Evolutionary conservation across 2,329 filamentous ascomycete genomes (phyloP), one percentile per base, ranked within the genome.

Genomic region (Aspergillus sp.): DNA sequence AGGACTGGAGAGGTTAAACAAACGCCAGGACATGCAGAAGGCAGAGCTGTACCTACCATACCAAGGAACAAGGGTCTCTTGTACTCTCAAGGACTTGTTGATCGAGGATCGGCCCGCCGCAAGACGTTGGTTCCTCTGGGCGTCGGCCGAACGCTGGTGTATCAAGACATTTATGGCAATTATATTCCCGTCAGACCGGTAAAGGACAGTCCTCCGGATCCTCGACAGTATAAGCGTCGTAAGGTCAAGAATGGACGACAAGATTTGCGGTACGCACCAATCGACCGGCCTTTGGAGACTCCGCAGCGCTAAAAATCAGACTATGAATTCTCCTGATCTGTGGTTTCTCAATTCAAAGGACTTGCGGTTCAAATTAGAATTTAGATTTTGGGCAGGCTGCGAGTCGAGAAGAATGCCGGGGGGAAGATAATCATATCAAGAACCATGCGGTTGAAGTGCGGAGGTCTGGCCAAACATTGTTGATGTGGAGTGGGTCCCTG

Each of bases 151-250:
- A 38, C 46, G 46, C 25, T 52, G 8, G 53, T 65, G n/a, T 51
- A 55, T 28, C 38, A 58, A 49, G 59, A 64, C 30, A 17, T 31
- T 17, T 60, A 46, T 23, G 58, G 59, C 31, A 60, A 59, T 7
- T 65, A 61, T 34, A 48, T 57, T 15, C 52, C 58, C 22, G 19
- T 56, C 11, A 41, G 41, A 17, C 38, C 60, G 5, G 11, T 28
- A 22, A 55, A 43, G n/a, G 31, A 63, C 45, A 47, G 22, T 19
- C 5, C n/a, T 13, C 13, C n/a, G 11, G 1, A 13, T 43, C 30
- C 30, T 34, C 17, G 17, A 17, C 23, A 17, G 11, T 15, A 41
- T 41, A 41, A 41, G 15, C 34, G 34, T 41, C 34, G 34, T 41
- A 47, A 47, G 45, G n/a, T 47, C n/a, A 19, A 47, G n/a, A 47